Evolutionary conservation across 257 asterid genomes (phyloP).

Genomic region (Nicotiana knightiana): DNA sequence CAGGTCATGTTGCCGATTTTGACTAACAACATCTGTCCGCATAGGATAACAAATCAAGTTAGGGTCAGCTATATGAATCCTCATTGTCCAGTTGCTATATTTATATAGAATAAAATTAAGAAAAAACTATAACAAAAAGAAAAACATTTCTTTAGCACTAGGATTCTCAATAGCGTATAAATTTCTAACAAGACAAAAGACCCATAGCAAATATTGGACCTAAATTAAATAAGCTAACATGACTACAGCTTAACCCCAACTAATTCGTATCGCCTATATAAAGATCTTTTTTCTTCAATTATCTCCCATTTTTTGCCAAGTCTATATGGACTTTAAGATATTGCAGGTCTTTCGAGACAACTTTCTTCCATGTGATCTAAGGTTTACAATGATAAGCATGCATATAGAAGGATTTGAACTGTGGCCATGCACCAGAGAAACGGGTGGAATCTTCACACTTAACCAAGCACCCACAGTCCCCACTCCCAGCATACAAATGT

Average conservation of each 20-base stretch:
- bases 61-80: background rate
- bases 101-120: background rate
- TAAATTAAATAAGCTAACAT: background rate
- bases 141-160: background rate
- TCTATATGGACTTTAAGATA: background rate
- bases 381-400: background rate
- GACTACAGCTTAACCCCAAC: background rate
- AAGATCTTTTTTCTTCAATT: background rate
- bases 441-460: background rate
- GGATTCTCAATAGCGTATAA: background rate
- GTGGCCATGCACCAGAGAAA: background rate
- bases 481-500: background rate
- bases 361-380: background rate
- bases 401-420: background rate
- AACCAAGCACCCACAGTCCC: background rate
- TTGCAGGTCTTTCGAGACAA: background rate
- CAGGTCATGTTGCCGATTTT: background rate
- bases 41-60: background rate
- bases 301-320: background rate
- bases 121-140: background rate
- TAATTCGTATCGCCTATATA: background rate
- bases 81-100: background rate
- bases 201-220: background rate
- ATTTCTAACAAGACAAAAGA: background rate
- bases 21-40: background rate